These are phyloP conservation scores for Pestalotiopsis sp. DNA, from an alignment of 2,329 filamentous ascomycete species.

Conservation along the genomic window DNA sequence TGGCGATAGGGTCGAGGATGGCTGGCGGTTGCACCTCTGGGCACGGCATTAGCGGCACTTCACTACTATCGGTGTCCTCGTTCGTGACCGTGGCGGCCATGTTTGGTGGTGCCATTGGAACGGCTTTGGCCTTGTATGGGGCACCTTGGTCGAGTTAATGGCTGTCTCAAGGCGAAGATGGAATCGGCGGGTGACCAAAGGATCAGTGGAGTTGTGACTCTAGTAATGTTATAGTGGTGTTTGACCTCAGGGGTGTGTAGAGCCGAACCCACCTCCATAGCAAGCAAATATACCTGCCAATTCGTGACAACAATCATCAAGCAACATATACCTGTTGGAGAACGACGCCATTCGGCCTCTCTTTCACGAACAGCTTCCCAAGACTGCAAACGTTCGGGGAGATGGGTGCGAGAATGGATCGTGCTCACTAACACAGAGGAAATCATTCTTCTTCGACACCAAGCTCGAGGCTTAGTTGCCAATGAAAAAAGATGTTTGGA, in stretches of 20 bases:
- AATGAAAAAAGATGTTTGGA: background rate
- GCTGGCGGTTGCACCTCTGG: constrained; percentile 71
- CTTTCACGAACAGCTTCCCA: too few relatives aligned
- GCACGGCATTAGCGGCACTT: constrained; percentile 69
- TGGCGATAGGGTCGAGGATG: constrained; percentile 62
- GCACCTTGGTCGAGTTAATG: background rate
- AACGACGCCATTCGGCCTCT: too few relatives aligned
- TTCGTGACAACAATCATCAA: too few relatives aligned
- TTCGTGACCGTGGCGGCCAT: constrained; percentile 61
- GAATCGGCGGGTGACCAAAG: background rate
- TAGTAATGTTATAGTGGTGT: background rate
- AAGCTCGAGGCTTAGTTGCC: background rate
- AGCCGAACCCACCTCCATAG: background rate
- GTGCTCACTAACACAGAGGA: background rate
- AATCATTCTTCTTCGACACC: background rate
- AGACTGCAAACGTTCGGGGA: background rate
- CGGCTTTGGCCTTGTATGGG: constrained; percentile 13
- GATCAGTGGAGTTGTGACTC: background rate
- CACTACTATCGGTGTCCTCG: constrained; percentile 63
- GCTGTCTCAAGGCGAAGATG: background rate
- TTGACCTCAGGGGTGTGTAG: background rate
- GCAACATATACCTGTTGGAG: too few relatives aligned
- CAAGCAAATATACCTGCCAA: too few relatives aligned
- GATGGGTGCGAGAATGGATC: background rate
- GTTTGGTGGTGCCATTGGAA: constrained; percentile 54